These are phyloP conservation scores for Sporisorium scitamineum DNA, from an alignment of 1,284 basidiomycete species.

Conservation along the genomic window DNA sequence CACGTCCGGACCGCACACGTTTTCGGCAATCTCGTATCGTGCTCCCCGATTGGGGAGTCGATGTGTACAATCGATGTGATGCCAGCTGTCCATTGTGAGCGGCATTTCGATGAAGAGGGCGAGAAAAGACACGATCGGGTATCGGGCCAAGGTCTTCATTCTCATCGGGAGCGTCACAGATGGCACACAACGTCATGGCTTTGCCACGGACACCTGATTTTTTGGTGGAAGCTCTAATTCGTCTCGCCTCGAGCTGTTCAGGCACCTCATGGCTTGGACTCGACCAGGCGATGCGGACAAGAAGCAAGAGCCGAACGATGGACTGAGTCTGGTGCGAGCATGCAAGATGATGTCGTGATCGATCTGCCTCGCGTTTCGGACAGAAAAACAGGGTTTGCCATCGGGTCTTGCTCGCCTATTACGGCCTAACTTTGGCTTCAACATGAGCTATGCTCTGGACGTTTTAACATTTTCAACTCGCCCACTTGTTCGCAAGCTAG, in stretches of 20 bases:
- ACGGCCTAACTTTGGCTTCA: too few species aligned
- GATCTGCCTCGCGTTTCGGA: slow-evolving; percentile 11
- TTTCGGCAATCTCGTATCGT: background rate
- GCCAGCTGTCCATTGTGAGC: too few species aligned
- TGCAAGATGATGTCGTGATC: slow-evolving; percentile 40
- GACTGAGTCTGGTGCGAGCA: background rate
- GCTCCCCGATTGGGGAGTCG: background rate
- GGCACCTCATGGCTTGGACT: too few species aligned
- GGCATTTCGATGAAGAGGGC: background rate
- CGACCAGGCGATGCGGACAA: too few species aligned
- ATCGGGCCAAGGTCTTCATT: too few species aligned
- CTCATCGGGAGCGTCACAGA: background rate
- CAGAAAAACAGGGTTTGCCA: slow-evolving; percentile 4
- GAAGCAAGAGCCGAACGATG: background rate
- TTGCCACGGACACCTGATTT: background rate
- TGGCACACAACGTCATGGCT: background rate
- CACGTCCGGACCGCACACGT: too few species aligned
- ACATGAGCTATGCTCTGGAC: too few species aligned
- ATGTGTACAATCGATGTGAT: background rate
- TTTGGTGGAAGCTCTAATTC: background rate
- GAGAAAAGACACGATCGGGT: background rate
- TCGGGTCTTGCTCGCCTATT: slow-evolving; percentile 11
- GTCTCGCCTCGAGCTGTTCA: background rate
- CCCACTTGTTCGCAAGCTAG: too few species aligned
- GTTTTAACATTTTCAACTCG: too few species aligned